Conservation (phyloP, 2,329 filamentous ascomycete genomes). For the Decorospora gaudefroyi region DNA sequence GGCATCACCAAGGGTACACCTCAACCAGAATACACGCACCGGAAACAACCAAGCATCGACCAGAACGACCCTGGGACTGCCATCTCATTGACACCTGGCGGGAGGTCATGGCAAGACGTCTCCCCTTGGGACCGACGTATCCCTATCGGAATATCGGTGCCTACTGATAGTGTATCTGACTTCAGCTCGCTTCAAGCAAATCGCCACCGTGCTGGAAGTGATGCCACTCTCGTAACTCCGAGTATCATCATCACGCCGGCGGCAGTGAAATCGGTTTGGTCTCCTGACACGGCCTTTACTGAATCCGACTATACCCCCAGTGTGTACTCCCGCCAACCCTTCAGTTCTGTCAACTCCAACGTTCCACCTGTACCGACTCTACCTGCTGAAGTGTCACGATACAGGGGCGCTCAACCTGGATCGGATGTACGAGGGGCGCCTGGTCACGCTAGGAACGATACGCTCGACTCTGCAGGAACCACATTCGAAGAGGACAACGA, state of each 20-base stretch:
- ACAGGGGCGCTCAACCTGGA: slow-evolving; percentile 6
- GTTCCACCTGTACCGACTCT: slow-evolving; percentile 58
- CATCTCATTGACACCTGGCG: slow-evolving; percentile 36
- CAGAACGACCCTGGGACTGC: slow-evolving; percentile 36
- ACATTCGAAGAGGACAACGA: slow-evolving; percentile 56
- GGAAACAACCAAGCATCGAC: slow-evolving; percentile 21
- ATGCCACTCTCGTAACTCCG: slow-evolving; percentile 51
- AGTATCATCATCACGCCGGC: slow-evolving; percentile 60
- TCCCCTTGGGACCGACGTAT: slow-evolving; percentile 73
- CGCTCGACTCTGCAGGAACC: slow-evolving; percentile 44
- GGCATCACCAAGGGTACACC: slow-evolving; percentile 46
- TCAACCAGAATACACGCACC: slow-evolving; percentile 29
- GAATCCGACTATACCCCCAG: slow-evolving; percentile 62
- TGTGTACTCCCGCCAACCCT: slow-evolving; percentile 63
- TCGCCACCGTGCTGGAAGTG: slow-evolving; percentile 47
- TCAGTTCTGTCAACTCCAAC: slow-evolving; percentile 42
- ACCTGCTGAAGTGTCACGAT: slow-evolving; percentile 29
- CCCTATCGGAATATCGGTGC: slow-evolving; percentile 70
- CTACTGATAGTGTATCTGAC: slow-evolving; percentile 57
- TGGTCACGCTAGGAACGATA: slow-evolving; percentile 37
- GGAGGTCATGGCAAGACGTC: slow-evolving; percentile 54
- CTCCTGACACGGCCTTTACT: slow-evolving; percentile 61
- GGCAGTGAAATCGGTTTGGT: slow-evolving; percentile 60
- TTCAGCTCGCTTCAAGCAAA: slow-evolving; percentile 39
- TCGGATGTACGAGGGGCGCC: slow-evolving; percentile 4